phyloP scores from a whole-genome alignment of 352 stramenopile genomes.

The Globisporangium splendens region DNA sequence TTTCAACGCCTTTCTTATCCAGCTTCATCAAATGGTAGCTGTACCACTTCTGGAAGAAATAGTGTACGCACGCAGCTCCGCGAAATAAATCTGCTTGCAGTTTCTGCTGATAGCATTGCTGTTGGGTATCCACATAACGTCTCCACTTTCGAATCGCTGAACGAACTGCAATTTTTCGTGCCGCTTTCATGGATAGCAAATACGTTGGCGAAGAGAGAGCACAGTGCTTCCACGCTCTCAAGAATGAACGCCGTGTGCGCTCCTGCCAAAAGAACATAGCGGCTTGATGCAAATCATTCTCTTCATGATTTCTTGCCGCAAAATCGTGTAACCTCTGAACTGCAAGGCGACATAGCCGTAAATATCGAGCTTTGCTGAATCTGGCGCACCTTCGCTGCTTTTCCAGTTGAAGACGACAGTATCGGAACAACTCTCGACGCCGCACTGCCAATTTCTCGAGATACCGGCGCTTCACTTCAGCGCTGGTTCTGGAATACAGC shows the following conservation, averaged over 20 bases:
- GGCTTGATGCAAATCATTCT: constrained; percentile 5
- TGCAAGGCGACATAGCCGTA: neutral
- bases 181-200: constrained; percentile 1
- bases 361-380: neutral
- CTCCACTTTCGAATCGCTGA: constrained; percentile 12
- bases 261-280: constrained; percentile 1
- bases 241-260: constrained; percentile 1
- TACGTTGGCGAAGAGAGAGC: neutral
- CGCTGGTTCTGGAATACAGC: neutral
- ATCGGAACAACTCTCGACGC: neutral
- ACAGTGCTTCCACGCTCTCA: neutral
- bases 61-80: constrained; percentile 10
- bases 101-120: constrained; percentile 10
- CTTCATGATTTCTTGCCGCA: neutral
- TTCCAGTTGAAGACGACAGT: constrained; percentile 1
- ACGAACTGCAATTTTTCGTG: constrained; percentile 2
- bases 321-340: neutral
- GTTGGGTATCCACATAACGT: constrained; percentile 3
- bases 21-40: constrained; percentile 1
- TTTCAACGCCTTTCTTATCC: neutral
- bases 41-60: constrained; percentile 4
- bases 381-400: neutral
- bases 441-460: neutral
- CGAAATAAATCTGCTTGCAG: constrained; percentile 29
- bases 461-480: constrained; percentile 3